Conservation (phyloP, 2,329 filamentous ascomycete genomes). For the Fusarium buxicola region DNA sequence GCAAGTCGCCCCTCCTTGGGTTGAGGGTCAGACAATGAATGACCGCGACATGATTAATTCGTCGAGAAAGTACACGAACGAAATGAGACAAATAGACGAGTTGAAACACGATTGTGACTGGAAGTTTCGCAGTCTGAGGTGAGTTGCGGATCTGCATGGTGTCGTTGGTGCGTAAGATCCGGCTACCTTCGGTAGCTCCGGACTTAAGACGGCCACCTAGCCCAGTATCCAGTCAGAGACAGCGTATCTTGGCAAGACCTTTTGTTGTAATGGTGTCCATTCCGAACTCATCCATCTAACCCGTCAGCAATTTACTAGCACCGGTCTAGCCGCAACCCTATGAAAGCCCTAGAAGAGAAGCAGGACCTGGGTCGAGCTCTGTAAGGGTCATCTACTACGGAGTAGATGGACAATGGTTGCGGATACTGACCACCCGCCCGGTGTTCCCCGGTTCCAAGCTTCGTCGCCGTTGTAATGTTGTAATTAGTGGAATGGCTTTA, state of each 20-base stretch:
- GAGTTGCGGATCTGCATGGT: conserved; percentile 12
- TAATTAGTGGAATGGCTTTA: not conserved
- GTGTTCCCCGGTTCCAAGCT: not conserved
- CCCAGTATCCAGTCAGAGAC: not conserved
- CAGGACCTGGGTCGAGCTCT: conserved; percentile 1
- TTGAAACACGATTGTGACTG: conserved; percentile 9
- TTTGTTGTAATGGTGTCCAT: conserved; percentile 2
- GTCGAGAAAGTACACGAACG: not conserved
- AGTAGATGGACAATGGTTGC: conserved; percentile 8
- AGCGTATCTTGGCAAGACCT: conserved; percentile 2
- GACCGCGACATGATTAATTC: conserved; percentile 18
- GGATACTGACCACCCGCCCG: conserved; percentile 4
- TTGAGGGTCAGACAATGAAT: conserved; percentile 6
- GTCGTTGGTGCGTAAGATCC: conserved; percentile 20
- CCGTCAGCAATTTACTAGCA: conserved; percentile 27
- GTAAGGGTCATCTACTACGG: not conserved
- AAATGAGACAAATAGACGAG: conserved; percentile 21
- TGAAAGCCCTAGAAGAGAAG: not conserved
- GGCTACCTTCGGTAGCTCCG: conserved; percentile 29
- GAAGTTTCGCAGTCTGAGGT: conserved; percentile 3
- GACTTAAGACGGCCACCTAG: conserved; percentile 36
- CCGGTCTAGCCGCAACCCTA: conserved; percentile 7
- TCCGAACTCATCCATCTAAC: conserved; percentile 24
- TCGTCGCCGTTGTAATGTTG: not conserved
- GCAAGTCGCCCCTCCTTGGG: not conserved